Percentiles rank a stretch among this genome's conserved stretches.
Conservation (phyloP, 139 green algal species). For the Chlamydomonas incerta region DNA sequence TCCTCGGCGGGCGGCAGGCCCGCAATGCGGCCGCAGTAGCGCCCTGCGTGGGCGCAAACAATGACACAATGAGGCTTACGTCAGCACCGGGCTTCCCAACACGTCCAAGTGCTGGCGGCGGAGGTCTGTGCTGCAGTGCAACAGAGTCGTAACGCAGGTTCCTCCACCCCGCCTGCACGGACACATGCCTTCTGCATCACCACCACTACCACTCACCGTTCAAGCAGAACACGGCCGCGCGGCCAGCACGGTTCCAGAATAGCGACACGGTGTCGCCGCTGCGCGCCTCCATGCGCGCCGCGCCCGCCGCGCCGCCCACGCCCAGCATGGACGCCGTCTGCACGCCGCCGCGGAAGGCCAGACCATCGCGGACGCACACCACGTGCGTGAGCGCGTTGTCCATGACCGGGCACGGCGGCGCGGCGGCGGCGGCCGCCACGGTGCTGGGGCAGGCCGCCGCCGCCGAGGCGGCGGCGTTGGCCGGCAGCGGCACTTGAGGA, state of each 20-base stretch:
- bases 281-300: slow-evolving; percentile 8
- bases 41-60: no score
- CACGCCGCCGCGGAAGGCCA: slow-evolving; percentile 26
- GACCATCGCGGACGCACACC: slow-evolving; percentile 14
- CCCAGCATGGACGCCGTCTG: neutral
- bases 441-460: neutral
- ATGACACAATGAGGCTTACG: no score
- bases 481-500: neutral
- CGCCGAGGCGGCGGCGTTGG: neutral
- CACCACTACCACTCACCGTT: slow-evolving; percentile 9
- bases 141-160: no score
- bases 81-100: no score
- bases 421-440: neutral
- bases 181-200: no score
- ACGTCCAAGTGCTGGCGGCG: no score
- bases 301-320: neutral
- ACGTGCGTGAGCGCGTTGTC: slow-evolving; percentile 24
- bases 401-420: neutral
- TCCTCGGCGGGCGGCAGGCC: neutral
- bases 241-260: slow-evolving; percentile 34
- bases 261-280: slow-evolving; percentile 14
- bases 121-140: no score
- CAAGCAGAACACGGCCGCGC: neutral
- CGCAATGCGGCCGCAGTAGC: slow-evolving; percentile 29
- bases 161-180: no score